Base-by-base conservation (phyloP, 257 asterid genomes). In the Solanum ossicruentum region DNA sequence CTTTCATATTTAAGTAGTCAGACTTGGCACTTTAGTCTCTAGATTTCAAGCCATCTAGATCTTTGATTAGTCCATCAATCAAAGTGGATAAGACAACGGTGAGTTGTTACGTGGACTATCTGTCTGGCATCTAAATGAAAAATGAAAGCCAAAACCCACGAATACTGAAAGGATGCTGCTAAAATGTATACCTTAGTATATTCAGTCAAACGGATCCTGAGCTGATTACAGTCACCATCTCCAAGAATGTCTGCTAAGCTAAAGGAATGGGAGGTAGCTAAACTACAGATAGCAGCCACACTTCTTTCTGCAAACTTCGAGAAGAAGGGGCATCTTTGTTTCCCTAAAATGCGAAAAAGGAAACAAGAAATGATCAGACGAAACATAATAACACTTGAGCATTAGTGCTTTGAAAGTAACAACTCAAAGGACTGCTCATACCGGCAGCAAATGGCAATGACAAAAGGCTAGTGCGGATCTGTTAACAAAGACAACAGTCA, bases 381-480 rank as follows among this genome's bases (percentile, higher is more conserved):
- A 28, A 47, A 51, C 82, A 28, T 71, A 71, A 75, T 49, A 77
- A 51, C 60, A 77, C 82, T 49, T 51, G 63, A 77, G 63, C 15
- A 2, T 23, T 51, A 49, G 45, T 77, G 8, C 81, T 45, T 73
- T 73, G 82, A 51, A 77, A 51, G 60, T 23, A 77, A 75, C 82
- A 23, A 23, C 82, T 82, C 49, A 83, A 71, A 47, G 60, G 79
- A 86, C 83, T 85, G 82, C 51, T 75, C 88, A 86, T 92, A 95
- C 98, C 99, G 83, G 94, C 91, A 86, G 88, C 92, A 90, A 87
- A 94, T 90, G 94, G 91, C 90, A 93, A 86, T 21, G 98, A 97
- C 84, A 95, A 93, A 88, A 93, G 95, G 85, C 86, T 61, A 82
- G 86, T 73, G 57, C 93, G 91, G 78, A 94, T 89, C 97, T 94